Conservation (phyloP, 2,329 filamentous ascomycete species). For the Xenoacremonium recifei region DNA sequence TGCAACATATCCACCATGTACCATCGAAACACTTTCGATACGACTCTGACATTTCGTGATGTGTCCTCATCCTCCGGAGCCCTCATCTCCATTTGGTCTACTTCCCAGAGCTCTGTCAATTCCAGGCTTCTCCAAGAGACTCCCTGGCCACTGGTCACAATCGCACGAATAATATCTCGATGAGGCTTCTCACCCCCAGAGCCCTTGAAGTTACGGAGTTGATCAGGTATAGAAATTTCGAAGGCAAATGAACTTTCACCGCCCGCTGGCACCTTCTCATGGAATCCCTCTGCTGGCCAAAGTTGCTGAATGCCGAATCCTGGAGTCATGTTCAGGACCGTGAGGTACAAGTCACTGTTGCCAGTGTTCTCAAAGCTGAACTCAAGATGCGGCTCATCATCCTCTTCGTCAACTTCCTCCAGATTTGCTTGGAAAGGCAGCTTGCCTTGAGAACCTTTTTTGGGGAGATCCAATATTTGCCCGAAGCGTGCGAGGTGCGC, state of each 20-base stretch:
- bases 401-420: not conserved
- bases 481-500: constrained; percentile 1
- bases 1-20: no score
- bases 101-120: constrained; percentile 3
- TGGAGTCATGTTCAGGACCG: not conserved
- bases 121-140: constrained; percentile 3
- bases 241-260: not conserved
- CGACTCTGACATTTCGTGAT: no score
- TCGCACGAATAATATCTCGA: constrained; percentile 2
- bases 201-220: not conserved
- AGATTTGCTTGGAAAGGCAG: not conserved
- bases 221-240: not conserved
- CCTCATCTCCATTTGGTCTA: constrained; percentile 2
- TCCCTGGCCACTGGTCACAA: not conserved
- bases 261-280: not conserved
- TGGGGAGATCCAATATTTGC: constrained; percentile 1
- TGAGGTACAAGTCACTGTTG: not conserved
- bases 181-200: not conserved
- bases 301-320: constrained; percentile 1
- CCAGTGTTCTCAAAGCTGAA: constrained; percentile 2
- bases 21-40: no score
- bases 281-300: not conserved
- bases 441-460: not conserved
- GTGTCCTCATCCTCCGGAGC: no score
- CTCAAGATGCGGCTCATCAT: not conserved